These are phyloP conservation scores for Tillandsia leiboldiana DNA, from an alignment of 176 grass and related monocot species.

Conservation along the genomic window DNA sequence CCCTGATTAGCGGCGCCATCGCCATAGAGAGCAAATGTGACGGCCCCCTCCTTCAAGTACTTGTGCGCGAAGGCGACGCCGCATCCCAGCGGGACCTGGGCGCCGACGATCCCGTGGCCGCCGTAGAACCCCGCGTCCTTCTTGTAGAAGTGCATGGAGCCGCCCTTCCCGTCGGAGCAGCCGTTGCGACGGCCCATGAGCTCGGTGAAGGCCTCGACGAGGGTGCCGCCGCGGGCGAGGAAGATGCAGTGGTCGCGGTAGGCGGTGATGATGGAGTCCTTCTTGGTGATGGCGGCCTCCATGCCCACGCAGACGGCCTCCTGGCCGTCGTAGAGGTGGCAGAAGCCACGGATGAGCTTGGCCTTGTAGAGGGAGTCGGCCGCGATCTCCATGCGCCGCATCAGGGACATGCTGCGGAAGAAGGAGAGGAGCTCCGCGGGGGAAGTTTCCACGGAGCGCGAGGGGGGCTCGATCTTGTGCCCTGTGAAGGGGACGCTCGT, in stretches of 20 bases:
- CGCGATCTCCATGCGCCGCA: slow-evolving; percentile 81
- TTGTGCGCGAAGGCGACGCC: slow-evolving; percentile 76
- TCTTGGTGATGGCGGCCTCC: slow-evolving; percentile 55
- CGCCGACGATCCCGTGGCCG: slow-evolving; percentile 79
- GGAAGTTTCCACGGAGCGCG: slow-evolving; percentile 25
- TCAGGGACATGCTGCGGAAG: slow-evolving; percentile 59
- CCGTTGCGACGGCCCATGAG: slow-evolving; percentile 75
- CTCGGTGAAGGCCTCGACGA: slow-evolving; percentile 55
- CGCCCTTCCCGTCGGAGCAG: slow-evolving; percentile 66
- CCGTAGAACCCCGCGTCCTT: slow-evolving; percentile 66
- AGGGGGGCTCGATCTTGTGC: slow-evolving; percentile 42
- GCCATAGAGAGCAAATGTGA: slow-evolving; percentile 70
- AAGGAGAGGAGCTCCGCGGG: slow-evolving; percentile 33
- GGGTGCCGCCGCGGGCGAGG: slow-evolving; percentile 50
- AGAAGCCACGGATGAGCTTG: slow-evolving; percentile 95
- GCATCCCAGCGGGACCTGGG: slow-evolving; percentile 69
- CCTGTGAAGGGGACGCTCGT: slow-evolving; percentile 56
- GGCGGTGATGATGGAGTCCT: slow-evolving; percentile 69
- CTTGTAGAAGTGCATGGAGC: slow-evolving; percentile 97
- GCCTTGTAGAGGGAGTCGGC: slow-evolving; percentile 96
- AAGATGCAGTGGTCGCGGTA: slow-evolving; percentile 92
- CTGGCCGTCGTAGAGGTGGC: slow-evolving; percentile 95
- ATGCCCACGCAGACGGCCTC: slow-evolving; percentile 70
- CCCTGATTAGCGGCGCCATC: slow-evolving; percentile 89
- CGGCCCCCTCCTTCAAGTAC: slow-evolving; percentile 62